phyloP scores from a whole-genome alignment of 2,329 filamentous ascomycete genomes.

The Diaporthe humulicola region DNA sequence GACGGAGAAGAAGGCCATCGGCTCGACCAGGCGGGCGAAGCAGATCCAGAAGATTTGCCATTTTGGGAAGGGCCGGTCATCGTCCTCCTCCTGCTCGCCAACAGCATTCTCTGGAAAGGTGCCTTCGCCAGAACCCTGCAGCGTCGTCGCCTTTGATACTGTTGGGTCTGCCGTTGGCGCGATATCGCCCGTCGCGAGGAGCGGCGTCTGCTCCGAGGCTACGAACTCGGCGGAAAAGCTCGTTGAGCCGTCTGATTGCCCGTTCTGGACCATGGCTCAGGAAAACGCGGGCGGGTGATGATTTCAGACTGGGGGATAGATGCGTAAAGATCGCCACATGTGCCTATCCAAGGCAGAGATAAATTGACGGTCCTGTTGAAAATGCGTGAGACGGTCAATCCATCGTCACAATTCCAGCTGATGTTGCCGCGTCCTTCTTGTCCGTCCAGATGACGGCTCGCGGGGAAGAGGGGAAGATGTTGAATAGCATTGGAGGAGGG shows the following conservation, averaged over 20 bases:
- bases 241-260: neutral
- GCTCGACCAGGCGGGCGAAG: slow-evolving; percentile 79
- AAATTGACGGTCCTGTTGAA: neutral
- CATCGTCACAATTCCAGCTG: neutral
- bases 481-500: neutral
- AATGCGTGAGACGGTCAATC: neutral
- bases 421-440: neutral
- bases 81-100: slow-evolving; percentile 31
- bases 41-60: slow-evolving; percentile 80
- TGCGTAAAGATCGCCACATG: neutral
- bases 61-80: slow-evolving; percentile 66
- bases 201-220: slow-evolving; percentile 49
- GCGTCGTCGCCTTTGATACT: slow-evolving; percentile 42
- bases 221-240: slow-evolving; percentile 13
- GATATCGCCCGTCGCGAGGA: slow-evolving; percentile 44
- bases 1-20: slow-evolving; percentile 86
- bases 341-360: neutral
- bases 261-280: slow-evolving; percentile 15
- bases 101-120: slow-evolving; percentile 34
- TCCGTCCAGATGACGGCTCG: neutral
- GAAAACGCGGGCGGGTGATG: neutral
- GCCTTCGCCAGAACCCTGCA: slow-evolving; percentile 38
- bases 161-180: slow-evolving; percentile 40
- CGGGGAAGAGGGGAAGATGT: slow-evolving; percentile 1
- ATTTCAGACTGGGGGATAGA: neutral